phyloP scores from a whole-genome alignment of 2,329 filamentous ascomycete genomes.

The Ophiocordyceps camponoti-floridani region DNA sequence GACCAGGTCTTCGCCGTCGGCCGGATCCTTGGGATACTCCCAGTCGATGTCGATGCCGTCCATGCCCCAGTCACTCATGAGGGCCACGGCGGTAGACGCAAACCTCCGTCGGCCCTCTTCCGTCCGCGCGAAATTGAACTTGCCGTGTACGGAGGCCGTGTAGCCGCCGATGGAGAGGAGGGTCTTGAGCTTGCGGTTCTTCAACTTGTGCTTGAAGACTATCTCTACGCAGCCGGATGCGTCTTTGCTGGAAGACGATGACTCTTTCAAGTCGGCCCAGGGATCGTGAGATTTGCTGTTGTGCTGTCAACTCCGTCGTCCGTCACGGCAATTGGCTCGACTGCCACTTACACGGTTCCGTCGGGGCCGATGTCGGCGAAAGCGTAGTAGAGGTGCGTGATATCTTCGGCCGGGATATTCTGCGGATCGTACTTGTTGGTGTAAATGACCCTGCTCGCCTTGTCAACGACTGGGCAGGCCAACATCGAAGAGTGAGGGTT shows the following conservation, averaged over 20 bases:
- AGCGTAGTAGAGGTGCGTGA: constrained; percentile 57
- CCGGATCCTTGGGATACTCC: constrained; percentile 27
- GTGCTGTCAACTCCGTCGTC: background rate
- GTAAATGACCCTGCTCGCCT: constrained; percentile 36
- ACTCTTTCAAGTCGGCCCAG: constrained; percentile 38
- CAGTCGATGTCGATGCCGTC: constrained; percentile 40
- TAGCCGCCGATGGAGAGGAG: constrained; percentile 72
- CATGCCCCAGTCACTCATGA: constrained; percentile 51
- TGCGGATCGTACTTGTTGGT: constrained; percentile 53
- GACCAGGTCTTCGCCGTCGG: constrained; percentile 23
- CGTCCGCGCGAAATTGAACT: constrained; percentile 50
- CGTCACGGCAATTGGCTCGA: background rate
- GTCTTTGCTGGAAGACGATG: constrained; percentile 30
- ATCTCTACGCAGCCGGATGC: constrained; percentile 66
- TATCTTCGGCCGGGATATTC: constrained; percentile 45
- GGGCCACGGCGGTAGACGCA: constrained; percentile 45
- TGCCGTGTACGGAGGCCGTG: constrained; percentile 44
- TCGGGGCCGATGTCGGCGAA: constrained; percentile 27
- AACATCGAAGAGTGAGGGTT: background rate
- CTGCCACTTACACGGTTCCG: constrained; percentile 24
- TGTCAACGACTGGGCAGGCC: background rate
- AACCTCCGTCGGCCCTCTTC: constrained; percentile 44
- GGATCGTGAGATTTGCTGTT: constrained; percentile 11
- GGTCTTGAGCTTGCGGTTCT: constrained; percentile 58
- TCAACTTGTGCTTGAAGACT: constrained; percentile 57